Percentiles rank a stretch among this genome's conserved stretches.
Evolutionary conservation across 2,329 filamentous ascomycete genomes (phyloP).

Genomic region (Ramularia endophylla): DNA sequence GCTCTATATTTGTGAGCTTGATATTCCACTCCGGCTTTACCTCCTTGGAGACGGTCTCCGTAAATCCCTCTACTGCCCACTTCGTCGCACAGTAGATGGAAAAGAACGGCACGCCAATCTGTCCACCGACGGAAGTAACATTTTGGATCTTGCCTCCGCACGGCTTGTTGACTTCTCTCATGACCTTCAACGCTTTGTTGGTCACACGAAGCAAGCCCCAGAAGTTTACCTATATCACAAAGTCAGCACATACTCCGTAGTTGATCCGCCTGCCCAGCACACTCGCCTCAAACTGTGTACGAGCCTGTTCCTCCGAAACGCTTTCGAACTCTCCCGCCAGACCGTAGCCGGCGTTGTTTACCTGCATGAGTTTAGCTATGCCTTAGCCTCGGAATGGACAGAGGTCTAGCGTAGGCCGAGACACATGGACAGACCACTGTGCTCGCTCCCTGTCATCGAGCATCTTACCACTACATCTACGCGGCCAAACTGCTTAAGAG

Average conservation of each 20-base stretch:
- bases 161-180: slow-evolving; percentile 40
- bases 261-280: background rate
- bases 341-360: slow-evolving; percentile 56
- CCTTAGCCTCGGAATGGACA: slow-evolving; percentile 41
- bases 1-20: slow-evolving; percentile 41
- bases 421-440: background rate
- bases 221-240: slow-evolving; percentile 43
- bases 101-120: slow-evolving; percentile 37
- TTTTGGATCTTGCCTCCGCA: slow-evolving; percentile 50
- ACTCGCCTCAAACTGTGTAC: slow-evolving; percentile 46
- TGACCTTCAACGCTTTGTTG: slow-evolving; percentile 38
- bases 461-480: slow-evolving; percentile 47
- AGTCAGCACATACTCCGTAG: background rate
- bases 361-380: background rate
- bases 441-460: background rate
- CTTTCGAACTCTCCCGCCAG: slow-evolving; percentile 50
- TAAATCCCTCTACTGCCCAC: slow-evolving; percentile 46
- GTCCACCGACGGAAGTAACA: slow-evolving; percentile 49
- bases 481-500: slow-evolving; percentile 46
- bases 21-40: slow-evolving; percentile 45
- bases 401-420: background rate
- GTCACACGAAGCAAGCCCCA: slow-evolving; percentile 53
- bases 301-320: slow-evolving; percentile 43
- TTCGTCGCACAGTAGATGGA: slow-evolving; percentile 39
- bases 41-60: slow-evolving; percentile 37